Percentiles rank a stretch among this genome's conserved stretches.
These are phyloP conservation scores for Eucalyptus grandis DNA, from an alignment of 345 rosid species.

Conservation along the genomic window DNA sequence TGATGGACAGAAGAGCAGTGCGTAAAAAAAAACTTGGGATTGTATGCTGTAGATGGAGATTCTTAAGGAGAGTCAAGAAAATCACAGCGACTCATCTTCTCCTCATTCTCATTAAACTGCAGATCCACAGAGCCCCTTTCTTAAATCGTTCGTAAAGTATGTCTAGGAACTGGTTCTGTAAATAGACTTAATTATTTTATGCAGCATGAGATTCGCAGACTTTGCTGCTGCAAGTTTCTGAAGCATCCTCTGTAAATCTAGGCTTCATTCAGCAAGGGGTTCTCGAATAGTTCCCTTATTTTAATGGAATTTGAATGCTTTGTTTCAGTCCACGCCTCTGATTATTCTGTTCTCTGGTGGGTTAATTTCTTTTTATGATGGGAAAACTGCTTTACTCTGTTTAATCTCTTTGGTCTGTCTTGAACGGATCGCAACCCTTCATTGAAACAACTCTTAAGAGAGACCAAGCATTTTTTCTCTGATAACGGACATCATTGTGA, in stretches of 20 bases:
- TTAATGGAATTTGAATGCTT: not conserved
- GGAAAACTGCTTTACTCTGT: not conserved
- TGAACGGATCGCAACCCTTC: not conserved
- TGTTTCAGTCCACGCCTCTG: not conserved
- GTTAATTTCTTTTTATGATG: not conserved
- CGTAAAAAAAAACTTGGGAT: constrained; percentile 6
- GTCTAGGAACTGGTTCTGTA: not conserved
- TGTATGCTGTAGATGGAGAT: not conserved
- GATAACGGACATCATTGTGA: not conserved
- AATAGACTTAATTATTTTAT: not conserved
- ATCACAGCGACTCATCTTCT: not conserved
- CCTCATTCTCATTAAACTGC: not conserved
- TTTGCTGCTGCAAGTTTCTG: not conserved
- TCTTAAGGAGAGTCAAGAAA: not conserved
- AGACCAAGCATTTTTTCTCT: not conserved
- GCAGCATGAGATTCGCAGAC: not conserved
- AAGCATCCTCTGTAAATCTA: not conserved
- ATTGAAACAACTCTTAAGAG: not conserved
- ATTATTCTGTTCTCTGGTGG: not conserved
- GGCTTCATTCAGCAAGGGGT: not conserved
- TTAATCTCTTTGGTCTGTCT: not conserved
- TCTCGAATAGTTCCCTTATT: not conserved
- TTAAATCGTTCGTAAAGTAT: not conserved
- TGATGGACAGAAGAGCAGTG: constrained; percentile 17
- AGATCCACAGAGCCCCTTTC: not conserved